Evolutionary conservation across 805 yeast genomes (phyloP), one percentile per base, ranked within the genome.

Genomic region (Sungouiozyma ichnusensis): DNA sequence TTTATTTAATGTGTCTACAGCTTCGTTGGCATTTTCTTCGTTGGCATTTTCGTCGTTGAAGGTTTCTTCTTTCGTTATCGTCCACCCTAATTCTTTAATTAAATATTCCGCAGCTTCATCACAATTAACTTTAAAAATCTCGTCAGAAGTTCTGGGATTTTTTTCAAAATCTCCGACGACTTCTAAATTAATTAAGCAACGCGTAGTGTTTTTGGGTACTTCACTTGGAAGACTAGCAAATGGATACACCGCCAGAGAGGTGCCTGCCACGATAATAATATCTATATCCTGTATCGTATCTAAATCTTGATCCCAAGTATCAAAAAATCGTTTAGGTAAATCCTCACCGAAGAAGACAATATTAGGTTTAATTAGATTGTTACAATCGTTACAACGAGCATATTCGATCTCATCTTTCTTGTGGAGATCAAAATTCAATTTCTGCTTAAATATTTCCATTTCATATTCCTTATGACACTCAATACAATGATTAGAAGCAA

Each of bases 301-400:
- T 1, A 55, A 44, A 51, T 77, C 83, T 13, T 58, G 48, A 3
- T 81, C 90, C 83, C 92, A 79, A 11, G 61, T 52, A 2, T 75
- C 74, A 60, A 83, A 88, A 53, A 87, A 85, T 42, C 67, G 64
- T 1, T 51, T 53, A 0, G 97, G 97, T 20, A 90, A 67, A 2
- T 79, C 73, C 59, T 90, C 98, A 3, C 97, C 97, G 64, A 87
- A 92, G 54, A 90, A 90, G 1, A 87, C 95, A 50, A 90, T 92
- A 54, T 85, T 90, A 0, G 97, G 98, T 56, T 90, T 90, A 20
- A 92, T 85, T 24, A 77, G 71, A 0, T 95, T 94, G 3, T 65
- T 40, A 54, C 97, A 90, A 15, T 66, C 54, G 14, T 54, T 48
- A 63, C 97, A 90, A 8, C 56, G 60, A 3, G 75, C 72, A 36